These are phyloP conservation scores for Pichia inconspicua DNA, from an alignment of 1,139 yeast species.

Conservation along the genomic window DNA sequence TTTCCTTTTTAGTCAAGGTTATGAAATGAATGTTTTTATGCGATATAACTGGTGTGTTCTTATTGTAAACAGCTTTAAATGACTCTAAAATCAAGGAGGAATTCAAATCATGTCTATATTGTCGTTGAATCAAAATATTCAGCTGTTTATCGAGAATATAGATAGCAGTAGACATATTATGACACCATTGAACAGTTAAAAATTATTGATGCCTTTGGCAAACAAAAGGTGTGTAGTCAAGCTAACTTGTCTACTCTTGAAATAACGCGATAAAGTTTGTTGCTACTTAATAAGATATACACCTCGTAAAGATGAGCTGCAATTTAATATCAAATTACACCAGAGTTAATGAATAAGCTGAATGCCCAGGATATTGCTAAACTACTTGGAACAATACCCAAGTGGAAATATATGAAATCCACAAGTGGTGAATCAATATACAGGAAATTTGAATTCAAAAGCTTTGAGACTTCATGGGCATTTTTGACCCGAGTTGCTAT, in stretches of 20 bases:
- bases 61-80: slow-evolving; percentile 28
- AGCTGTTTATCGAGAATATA: slow-evolving; percentile 57
- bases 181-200: neutral
- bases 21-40: slow-evolving; percentile 47
- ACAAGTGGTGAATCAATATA: slow-evolving; percentile 17
- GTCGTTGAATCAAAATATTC: slow-evolving; percentile 50
- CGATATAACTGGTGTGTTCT: slow-evolving; percentile 9
- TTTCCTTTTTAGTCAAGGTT: slow-evolving; percentile 48
- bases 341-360: neutral
- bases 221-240: too few relatives aligned
- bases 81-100: slow-evolving; percentile 33
- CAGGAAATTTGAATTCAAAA: slow-evolving; percentile 37
- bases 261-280: neutral
- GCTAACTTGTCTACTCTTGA: too few relatives aligned
- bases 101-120: slow-evolving; percentile 50
- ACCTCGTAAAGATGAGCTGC: too few relatives aligned
- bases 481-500: slow-evolving; percentile 57
- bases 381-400: slow-evolving; percentile 7
- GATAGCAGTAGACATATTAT: slow-evolving; percentile 48
- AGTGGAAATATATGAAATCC: slow-evolving; percentile 6
- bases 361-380: slow-evolving; percentile 7
- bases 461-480: slow-evolving; percentile 57
- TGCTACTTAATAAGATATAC: too few relatives aligned
- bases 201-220: neutral
- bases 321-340: too few relatives aligned